Percentiles rank a stretch among this genome's conserved stretches.
Conservation (phyloP, 1,284 basidiomycete species). For the Microbotryomycetes sp. region DNA sequence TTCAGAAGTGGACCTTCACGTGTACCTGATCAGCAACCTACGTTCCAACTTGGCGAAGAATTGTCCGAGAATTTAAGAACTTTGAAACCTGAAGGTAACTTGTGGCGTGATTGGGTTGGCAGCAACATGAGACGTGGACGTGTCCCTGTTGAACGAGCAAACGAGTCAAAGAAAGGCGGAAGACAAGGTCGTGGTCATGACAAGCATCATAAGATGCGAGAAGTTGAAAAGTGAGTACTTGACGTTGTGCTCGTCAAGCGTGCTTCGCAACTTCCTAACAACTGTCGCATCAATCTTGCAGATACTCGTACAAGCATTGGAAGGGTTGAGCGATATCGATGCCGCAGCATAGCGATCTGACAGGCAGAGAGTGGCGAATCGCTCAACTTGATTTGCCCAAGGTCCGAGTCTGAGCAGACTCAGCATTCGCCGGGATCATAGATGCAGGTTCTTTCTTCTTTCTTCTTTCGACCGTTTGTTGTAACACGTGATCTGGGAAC, state of each 20-base stretch:
- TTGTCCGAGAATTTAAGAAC: constrained; percentile 76
- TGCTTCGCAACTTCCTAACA: no score
- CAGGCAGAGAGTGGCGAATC: no score
- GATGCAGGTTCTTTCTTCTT: neutral
- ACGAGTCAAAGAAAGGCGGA: constrained; percentile 33
- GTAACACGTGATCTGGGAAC: no score
- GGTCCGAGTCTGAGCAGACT: no score
- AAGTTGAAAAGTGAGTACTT: constrained; percentile 28
- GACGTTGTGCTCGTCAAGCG: no score
- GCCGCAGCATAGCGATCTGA: no score
- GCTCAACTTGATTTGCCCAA: no score
- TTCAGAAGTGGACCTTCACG: constrained; percentile 62
- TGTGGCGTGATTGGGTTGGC: constrained; percentile 37
- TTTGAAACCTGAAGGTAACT: constrained; percentile 53
- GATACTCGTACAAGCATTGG: neutral
- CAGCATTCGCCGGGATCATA: no score
- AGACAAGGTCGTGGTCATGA: constrained; percentile 29
- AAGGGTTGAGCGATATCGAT: neutral
- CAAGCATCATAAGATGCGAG: constrained; percentile 24
- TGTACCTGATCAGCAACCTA: constrained; percentile 62
- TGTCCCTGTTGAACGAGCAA: constrained; percentile 35
- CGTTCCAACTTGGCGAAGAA: constrained; percentile 88
- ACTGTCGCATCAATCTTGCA: neutral
- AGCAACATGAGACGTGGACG: constrained; percentile 35
- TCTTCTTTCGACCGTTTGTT: neutral